Evolutionary conservation across 2,329 filamentous ascomycete species (phyloP).

Genomic region (Simplicillium aogashimaense): DNA sequence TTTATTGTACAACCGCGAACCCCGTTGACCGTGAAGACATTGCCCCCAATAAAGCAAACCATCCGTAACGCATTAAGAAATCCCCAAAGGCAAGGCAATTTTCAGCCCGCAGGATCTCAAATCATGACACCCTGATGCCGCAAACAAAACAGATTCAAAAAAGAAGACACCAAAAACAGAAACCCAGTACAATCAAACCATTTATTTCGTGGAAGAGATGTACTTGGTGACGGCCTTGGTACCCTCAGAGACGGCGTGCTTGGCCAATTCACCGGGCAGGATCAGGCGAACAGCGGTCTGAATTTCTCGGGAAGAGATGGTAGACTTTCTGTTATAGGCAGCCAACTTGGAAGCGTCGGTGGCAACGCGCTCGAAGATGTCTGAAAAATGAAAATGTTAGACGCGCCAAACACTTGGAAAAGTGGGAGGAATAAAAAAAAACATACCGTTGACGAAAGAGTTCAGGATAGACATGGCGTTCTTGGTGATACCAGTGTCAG

Average conservation of each 20-base stretch:
- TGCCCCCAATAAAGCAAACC: constrained; percentile 56
- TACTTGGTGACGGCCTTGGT: constrained; percentile 99
- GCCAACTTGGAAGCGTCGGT: constrained; percentile 98
- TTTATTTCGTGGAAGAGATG: constrained; percentile 98
- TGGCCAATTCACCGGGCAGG: constrained; percentile 95
- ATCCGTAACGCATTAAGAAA: constrained; percentile 69
- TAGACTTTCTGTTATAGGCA: constrained; percentile 99
- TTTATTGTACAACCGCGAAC: constrained; percentile 66
- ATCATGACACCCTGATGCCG: constrained; percentile 51
- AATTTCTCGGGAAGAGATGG: constrained; percentile 98
- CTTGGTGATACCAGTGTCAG: constrained; percentile 99
- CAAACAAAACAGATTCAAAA: constrained; percentile 26
- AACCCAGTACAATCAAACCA: constrained; percentile 40
- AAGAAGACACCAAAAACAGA: constrained; percentile 48
- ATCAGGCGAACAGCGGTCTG: constrained; percentile 98
- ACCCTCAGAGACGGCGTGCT: constrained; percentile 98
- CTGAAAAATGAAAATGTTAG: constrained; percentile 28
- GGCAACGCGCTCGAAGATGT: constrained; percentile 98
- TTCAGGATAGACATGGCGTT: constrained; percentile 99
- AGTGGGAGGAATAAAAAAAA: background rate
- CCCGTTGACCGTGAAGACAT: constrained; percentile 61
- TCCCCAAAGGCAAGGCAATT: constrained; percentile 27
- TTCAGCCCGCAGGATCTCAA: constrained; percentile 34
- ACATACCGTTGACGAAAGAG: constrained; percentile 96
- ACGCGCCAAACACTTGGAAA: background rate